These are phyloP conservation scores for Penicillium sp. DNA, from an alignment of 2,329 filamentous ascomycete genomes.

Conservation along the genomic window DNA sequence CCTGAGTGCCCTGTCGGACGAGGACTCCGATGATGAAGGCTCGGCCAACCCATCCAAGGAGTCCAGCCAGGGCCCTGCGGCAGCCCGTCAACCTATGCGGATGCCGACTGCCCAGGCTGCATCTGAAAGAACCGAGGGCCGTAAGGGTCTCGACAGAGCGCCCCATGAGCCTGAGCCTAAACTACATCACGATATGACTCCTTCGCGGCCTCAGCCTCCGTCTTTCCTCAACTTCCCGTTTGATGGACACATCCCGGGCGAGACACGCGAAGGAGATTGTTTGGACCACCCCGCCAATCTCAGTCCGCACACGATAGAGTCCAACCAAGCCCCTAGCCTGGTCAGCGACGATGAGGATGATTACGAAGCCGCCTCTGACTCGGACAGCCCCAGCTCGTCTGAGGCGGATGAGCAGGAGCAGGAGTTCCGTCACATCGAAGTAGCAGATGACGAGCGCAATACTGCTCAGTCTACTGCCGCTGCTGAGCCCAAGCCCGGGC, in stretches of 20 bases:
- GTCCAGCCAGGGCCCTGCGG: slow-evolving; percentile 27
- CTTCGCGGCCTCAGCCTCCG: slow-evolving; percentile 36
- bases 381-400: slow-evolving; percentile 56
- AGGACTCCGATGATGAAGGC: slow-evolving; percentile 43
- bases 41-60: slow-evolving; percentile 23
- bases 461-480: slow-evolving; percentile 36
- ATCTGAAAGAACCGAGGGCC: slow-evolving; percentile 58
- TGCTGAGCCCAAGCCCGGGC: slow-evolving; percentile 39
- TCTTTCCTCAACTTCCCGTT: slow-evolving; percentile 41
- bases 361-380: slow-evolving; percentile 71
- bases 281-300: slow-evolving; percentile 55
- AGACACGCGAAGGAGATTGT: slow-evolving; percentile 54
- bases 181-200: slow-evolving; percentile 46
- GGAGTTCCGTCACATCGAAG: slow-evolving; percentile 49
- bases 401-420: slow-evolving; percentile 60
- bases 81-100: slow-evolving; percentile 58
- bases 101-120: slow-evolving; percentile 58
- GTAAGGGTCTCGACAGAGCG: slow-evolving; percentile 57
- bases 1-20: slow-evolving; percentile 44
- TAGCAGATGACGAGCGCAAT: slow-evolving; percentile 51
- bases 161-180: slow-evolving; percentile 44
- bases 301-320: slow-evolving; percentile 70
- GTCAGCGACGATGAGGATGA: slow-evolving; percentile 77
- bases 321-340: slow-evolving; percentile 77
- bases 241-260: slow-evolving; percentile 44